Conservation (phyloP, 257 asterid genomes). For the Orobanche coerulescens region DNA sequence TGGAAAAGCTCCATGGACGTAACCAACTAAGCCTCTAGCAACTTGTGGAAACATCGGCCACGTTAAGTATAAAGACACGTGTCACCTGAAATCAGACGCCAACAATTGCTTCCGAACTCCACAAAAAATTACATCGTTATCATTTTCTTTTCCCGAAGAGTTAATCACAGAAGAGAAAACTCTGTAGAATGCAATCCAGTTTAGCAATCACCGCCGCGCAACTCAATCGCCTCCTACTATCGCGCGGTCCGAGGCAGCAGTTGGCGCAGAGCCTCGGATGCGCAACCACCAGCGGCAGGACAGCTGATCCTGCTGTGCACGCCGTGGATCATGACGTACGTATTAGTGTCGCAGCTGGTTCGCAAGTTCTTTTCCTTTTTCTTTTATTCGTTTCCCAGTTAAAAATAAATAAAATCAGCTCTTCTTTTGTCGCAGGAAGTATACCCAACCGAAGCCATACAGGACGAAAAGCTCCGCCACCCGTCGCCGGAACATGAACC, state of each 20-base stretch:
- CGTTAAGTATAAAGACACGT: slow-evolving; percentile 25
- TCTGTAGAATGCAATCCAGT: slow-evolving; percentile 39
- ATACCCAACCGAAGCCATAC: slow-evolving; percentile 27
- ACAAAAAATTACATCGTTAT: neutral
- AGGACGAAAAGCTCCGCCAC: slow-evolving; percentile 27
- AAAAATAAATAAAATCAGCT: neutral
- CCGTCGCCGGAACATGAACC: slow-evolving; percentile 16
- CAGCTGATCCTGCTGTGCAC: slow-evolving; percentile 61
- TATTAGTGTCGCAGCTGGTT: neutral
- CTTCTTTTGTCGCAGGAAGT: slow-evolving; percentile 29
- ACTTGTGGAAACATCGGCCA: slow-evolving; percentile 29
- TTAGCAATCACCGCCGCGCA: slow-evolving; percentile 30
- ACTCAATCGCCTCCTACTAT: slow-evolving; percentile 20
- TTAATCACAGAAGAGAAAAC: neutral
- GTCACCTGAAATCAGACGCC: neutral
- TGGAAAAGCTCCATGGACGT: too few relatives aligned
- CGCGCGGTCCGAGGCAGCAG: neutral
- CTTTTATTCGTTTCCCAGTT: neutral
- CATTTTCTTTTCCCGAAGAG: neutral
- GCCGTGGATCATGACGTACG: slow-evolving; percentile 48
- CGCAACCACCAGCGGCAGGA: slow-evolving; percentile 37
- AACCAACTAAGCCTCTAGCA: slow-evolving; percentile 29
- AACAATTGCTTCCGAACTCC: neutral
- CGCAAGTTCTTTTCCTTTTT: too few relatives aligned
- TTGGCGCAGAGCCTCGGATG: slow-evolving; percentile 18